Base-by-base conservation (phyloP, 78 protist species). In the Dictyostelium purpureum region DNA sequence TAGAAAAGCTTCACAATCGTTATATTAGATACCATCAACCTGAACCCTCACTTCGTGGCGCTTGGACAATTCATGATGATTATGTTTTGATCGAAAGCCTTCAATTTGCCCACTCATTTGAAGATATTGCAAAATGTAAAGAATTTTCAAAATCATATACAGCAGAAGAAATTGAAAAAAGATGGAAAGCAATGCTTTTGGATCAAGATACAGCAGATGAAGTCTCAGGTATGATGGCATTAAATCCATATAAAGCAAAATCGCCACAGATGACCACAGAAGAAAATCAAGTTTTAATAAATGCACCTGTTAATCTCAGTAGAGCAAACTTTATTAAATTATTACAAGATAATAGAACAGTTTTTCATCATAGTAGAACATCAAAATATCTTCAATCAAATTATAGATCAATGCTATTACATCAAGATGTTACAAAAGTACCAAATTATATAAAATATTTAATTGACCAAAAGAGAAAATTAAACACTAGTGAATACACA, bases 1-100 rank as follows among this genome's bases (percentile, higher is more conserved):
- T 71, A n/a, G 74, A 83, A 43, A 83, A 83, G 7, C 35, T 83
- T 14, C 52, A 83, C n/a, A 51, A 56, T 16, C 40, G 52, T 11
- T 69, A 42, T 26, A 83, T 83, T 35, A 49, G 33, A 7, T 83
- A 83, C 42, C 79, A 83, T 35, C 21, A 47, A 42, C 74, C 90
- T 0, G 90, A 83, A 35, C 6, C 26, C 18, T 14, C 9, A 9
- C 4, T 83, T 4, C 90, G 90, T 57, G 90, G 90, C 10, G 69
- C 69, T 6, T 83, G 90, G 90, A 83, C 90, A 1, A 42, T 83
- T 5, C 47, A 35, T 2, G 90, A 83, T 71, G 90, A 83, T 33
- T 21, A 28, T 33, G 38, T 70, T 1, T 21, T 83, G 6, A 33
- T 83, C 7, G 81, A 70, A 9, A 18, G 51, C 11, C 11, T 56